phyloP scores from a whole-genome alignment of 805 yeast genomes.

The Huiozyma naganishii region DNA sequence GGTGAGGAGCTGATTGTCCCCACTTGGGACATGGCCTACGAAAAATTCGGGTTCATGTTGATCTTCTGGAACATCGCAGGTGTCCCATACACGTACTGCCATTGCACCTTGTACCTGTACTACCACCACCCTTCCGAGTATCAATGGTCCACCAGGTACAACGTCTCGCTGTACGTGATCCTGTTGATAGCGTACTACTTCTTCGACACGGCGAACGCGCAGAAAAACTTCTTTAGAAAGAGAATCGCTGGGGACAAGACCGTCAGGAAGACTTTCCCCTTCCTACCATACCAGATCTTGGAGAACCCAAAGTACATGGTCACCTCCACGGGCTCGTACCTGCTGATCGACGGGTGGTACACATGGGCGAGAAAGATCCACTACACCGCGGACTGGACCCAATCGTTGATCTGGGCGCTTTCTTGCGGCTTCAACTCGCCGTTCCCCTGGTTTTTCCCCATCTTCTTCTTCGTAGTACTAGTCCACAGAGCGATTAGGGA shows the following conservation, averaged over 20 bases:
- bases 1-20: slow-evolving; percentile 97
- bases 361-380: slow-evolving; percentile 86
- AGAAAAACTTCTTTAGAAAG: slow-evolving; percentile 86
- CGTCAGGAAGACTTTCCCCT: slow-evolving; percentile 85
- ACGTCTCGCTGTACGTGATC: slow-evolving; percentile 41
- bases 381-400: slow-evolving; percentile 89
- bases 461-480: slow-evolving; percentile 77
- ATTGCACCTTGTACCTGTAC: slow-evolving; percentile 73
- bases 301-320: slow-evolving; percentile 75
- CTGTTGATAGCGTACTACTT: slow-evolving; percentile 72
- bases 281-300: slow-evolving; percentile 73
- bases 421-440: slow-evolving; percentile 80
- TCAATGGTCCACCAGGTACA: slow-evolving; percentile 55
- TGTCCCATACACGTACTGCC: slow-evolving; percentile 96
- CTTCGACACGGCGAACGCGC: slow-evolving; percentile 92
- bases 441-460: slow-evolving; percentile 94
- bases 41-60: slow-evolving; percentile 98
- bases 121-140: slow-evolving; percentile 81
- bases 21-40: slow-evolving; percentile 99
- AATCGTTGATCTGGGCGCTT: slow-evolving; percentile 84
- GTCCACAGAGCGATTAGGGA: slow-evolving; percentile 87
- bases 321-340: slow-evolving; percentile 73
- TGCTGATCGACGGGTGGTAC: slow-evolving; percentile 92
- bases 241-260: slow-evolving; percentile 66
- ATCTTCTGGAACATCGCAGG: slow-evolving; percentile 99